These are phyloP conservation scores for Penicillium sp. DNA, from an alignment of 2,329 filamentous ascomycete species.

Conservation along the genomic window DNA sequence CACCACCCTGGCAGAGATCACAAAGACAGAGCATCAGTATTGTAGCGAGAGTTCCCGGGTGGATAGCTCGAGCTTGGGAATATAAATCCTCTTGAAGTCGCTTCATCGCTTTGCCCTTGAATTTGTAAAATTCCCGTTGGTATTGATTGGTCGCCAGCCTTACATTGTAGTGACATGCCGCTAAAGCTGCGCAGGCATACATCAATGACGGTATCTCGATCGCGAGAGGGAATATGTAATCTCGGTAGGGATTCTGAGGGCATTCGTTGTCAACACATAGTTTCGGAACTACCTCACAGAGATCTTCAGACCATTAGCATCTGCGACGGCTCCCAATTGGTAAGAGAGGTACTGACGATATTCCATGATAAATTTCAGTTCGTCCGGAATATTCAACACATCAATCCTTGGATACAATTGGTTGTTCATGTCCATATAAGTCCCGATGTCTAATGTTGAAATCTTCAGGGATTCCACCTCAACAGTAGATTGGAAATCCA, in stretches of 20 bases:
- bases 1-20: constrained; percentile 2
- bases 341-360: constrained; percentile 1
- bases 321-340: background rate
- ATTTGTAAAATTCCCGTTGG: background rate
- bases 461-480: background rate
- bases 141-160: constrained; percentile 3
- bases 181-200: constrained; percentile 2
- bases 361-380: constrained; percentile 5
- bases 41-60: constrained; percentile 2
- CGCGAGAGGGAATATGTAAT: constrained; percentile 4
- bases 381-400: background rate
- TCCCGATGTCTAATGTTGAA: background rate
- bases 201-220: constrained; percentile 2
- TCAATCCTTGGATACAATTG: background rate
- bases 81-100: constrained; percentile 3
- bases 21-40: constrained; percentile 8
- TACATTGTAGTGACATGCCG: constrained; percentile 6
- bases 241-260: constrained; percentile 2
- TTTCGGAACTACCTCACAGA: constrained; percentile 5
- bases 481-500: background rate
- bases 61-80: background rate
- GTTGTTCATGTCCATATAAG: background rate
- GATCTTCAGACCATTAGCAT: background rate
- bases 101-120: constrained; percentile 6
- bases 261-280: constrained; percentile 4